Conservation (phyloP, 1,284 basidiomycete species). For the Puccinia horiana region DNA sequence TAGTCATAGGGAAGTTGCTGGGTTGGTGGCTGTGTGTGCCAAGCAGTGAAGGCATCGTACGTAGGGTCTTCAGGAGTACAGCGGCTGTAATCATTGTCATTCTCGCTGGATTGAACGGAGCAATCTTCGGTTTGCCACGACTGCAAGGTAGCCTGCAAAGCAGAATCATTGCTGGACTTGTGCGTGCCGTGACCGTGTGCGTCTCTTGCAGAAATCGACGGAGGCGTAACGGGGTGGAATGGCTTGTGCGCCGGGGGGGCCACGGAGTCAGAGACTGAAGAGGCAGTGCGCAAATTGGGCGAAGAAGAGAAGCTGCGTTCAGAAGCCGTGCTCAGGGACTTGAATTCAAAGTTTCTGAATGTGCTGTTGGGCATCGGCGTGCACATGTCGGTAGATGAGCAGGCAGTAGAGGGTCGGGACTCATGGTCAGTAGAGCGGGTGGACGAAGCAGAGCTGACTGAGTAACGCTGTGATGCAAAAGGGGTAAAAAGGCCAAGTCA, state of each 20-base stretch:
- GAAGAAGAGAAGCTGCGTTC: not conserved
- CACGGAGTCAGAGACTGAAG: not conserved
- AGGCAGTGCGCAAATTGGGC: not conserved
- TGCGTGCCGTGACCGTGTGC: not conserved
- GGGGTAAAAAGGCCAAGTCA: no score
- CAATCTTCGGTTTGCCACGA: not conserved
- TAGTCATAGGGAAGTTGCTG: constrained; percentile 6
- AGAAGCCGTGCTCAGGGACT: not conserved
- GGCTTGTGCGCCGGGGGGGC: not conserved
- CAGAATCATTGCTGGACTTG: not conserved
- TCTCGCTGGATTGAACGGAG: not conserved
- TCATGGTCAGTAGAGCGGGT: not conserved
- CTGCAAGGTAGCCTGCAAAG: not conserved
- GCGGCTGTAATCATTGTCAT: not conserved
- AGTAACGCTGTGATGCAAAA: not conserved
- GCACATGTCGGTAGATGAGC: constrained; percentile 30
- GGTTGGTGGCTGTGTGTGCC: not conserved
- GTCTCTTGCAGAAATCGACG: not conserved
- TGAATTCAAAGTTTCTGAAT: not conserved
- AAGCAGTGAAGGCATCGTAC: constrained; percentile 2
- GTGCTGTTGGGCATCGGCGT: constrained; percentile 21
- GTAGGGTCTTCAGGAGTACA: not conserved
- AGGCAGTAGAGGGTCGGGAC: constrained; percentile 11
- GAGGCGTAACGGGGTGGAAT: not conserved
- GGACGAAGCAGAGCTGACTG: not conserved